Percentiles rank a stretch among this genome's conserved stretches.
Conservation (phyloP, 169 alveolate species). For the Plasmodium vivax region DNA sequence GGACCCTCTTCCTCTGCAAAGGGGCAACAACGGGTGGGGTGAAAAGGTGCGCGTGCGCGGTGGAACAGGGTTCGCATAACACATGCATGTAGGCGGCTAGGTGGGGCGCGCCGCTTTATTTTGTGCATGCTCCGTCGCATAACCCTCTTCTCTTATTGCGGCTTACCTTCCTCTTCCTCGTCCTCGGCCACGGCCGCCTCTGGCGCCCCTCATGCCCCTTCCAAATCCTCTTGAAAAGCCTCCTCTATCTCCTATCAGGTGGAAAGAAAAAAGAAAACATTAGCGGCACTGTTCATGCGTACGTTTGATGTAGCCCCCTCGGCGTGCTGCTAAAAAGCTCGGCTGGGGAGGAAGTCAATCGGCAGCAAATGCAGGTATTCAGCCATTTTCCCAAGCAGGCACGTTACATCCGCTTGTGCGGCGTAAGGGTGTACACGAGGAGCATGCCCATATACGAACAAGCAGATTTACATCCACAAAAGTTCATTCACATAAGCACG, state of each 20-base stretch:
- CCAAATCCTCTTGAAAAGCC: constrained; percentile 83
- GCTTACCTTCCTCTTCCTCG: constrained; percentile 74
- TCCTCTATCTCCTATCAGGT: constrained; percentile 77
- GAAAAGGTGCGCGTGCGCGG: neutral
- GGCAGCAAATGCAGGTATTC: neutral
- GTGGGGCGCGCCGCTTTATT: neutral
- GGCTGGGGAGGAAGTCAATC: neutral
- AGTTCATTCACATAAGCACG: neutral
- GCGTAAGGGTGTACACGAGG: neutral
- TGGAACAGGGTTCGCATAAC: neutral
- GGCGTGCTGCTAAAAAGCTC: neutral
- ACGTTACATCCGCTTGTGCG: neutral
- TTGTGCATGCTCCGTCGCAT: neutral
- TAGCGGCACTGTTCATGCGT: neutral
- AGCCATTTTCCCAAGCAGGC: neutral
- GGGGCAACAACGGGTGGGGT: neutral
- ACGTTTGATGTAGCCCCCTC: neutral
- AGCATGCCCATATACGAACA: neutral
- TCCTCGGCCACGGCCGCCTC: constrained; percentile 77
- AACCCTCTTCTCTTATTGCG: neutral
- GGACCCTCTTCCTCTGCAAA: constrained; percentile 89
- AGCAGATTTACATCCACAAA: neutral
- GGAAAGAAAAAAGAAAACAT: neutral
- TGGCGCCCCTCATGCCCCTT: constrained; percentile 72
- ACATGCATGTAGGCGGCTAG: neutral